Percentiles rank a stretch among this genome's conserved stretches.
These are phyloP conservation scores for Stenogyne calaminthoides DNA, from an alignment of 305 asterid species.

Conservation along the genomic window DNA sequence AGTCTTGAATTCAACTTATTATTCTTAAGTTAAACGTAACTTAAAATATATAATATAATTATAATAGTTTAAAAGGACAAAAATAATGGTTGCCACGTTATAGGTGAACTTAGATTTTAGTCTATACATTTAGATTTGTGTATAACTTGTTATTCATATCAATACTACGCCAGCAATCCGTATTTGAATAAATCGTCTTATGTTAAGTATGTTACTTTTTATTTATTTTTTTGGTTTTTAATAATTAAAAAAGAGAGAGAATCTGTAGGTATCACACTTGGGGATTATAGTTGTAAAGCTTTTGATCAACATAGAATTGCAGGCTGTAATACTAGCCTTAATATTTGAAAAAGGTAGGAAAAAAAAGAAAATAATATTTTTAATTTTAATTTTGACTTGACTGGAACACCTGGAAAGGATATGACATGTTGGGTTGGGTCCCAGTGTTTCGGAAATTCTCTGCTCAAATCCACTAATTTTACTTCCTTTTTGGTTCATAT, in stretches of 20 bases:
- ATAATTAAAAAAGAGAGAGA: neutral
- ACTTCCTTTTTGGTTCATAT: constrained; percentile 13
- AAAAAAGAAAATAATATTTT: neutral
- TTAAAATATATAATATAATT: neutral
- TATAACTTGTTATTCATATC: too few relatives aligned
- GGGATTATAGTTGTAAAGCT: constrained; percentile 62
- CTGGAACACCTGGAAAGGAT: constrained; percentile 62
- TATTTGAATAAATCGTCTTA: too few relatives aligned
- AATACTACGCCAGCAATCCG: too few relatives aligned
- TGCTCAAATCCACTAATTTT: constrained; percentile 35
- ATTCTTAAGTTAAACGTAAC: neutral
- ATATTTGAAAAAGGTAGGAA: constrained; percentile 11
- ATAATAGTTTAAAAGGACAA: too few relatives aligned
- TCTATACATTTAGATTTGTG: too few relatives aligned
- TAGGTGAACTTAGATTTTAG: too few relatives aligned
- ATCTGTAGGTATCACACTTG: constrained; percentile 31
- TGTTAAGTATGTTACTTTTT: neutral
- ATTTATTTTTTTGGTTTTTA: neutral
- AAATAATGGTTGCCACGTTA: too few relatives aligned
- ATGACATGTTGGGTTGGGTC: constrained; percentile 30
- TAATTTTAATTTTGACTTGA: constrained; percentile 27
- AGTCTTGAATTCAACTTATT: neutral
- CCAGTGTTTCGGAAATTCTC: constrained; percentile 34
- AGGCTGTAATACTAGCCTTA: constrained; percentile 25
- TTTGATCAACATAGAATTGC: constrained; percentile 30